phyloP scores from a whole-genome alignment of 1,284 basidiomycete species.

The Ceratobasidium sp. region DNA sequence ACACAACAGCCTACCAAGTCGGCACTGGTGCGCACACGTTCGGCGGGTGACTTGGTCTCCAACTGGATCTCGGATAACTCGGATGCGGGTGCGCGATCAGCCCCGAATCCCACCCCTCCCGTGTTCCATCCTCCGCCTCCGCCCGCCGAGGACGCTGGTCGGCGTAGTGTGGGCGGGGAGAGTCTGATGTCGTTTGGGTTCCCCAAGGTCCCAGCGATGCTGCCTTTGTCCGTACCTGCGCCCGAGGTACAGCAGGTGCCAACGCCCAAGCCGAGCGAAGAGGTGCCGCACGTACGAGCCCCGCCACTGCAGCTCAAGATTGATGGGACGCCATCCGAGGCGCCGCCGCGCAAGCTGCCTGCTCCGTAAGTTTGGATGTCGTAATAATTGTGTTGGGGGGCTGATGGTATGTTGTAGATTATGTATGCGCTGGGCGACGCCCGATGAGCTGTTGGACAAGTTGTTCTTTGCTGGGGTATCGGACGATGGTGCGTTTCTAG shows the following conservation, averaged over 20 bases:
- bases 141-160: neutral
- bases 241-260: slow-evolving; percentile 9
- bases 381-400: neutral
- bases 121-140: slow-evolving; percentile 5
- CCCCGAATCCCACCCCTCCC: neutral
- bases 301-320: slow-evolving; percentile 41
- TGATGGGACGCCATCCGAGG: slow-evolving; percentile 40
- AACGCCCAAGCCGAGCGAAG: slow-evolving; percentile 38
- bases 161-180: slow-evolving; percentile 10
- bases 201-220: slow-evolving; percentile 32
- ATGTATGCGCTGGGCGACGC: slow-evolving; percentile 46
- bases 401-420: slow-evolving; percentile 5
- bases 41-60: slow-evolving; percentile 34
- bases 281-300: slow-evolving; percentile 18
- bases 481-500: slow-evolving; percentile 43
- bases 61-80: slow-evolving; percentile 38
- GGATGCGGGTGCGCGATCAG: neutral
- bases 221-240: slow-evolving; percentile 6
- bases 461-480: slow-evolving; percentile 46
- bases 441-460: slow-evolving; percentile 48
- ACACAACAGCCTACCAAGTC: neutral
- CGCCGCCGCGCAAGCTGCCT: slow-evolving; percentile 33
- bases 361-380: slow-evolving; percentile 31
- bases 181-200: slow-evolving; percentile 32
- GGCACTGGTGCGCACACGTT: slow-evolving; percentile 16